Evolutionary conservation across 148 eudicot species (phyloP), one percentile per base, ranked within the genome.

Genomic region (Chenopodium berlandieri): DNA sequence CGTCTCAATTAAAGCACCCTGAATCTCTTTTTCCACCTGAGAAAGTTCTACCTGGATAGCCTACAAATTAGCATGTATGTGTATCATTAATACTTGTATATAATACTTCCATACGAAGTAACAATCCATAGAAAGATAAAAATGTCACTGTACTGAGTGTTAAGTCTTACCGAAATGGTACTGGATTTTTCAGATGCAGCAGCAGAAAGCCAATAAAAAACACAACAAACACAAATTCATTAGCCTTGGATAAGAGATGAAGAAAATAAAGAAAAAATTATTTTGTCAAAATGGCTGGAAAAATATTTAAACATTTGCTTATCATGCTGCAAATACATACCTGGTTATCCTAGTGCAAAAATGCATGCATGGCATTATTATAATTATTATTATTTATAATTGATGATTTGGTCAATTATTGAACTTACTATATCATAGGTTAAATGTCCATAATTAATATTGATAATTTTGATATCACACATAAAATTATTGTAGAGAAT

Each of bases 131-230:
- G 54, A 50, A 50, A 10, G 54, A 50, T 50, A 50, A 56, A 56
- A 14, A 19, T 56, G 62, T 2, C 54, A 50, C 54, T 50, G 54
- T 50, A 40, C 7, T 5, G 44, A 4, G 44, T 5, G 44, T 40
- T 40, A 50, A 22, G 52, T 75, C 86, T 84, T 73, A 84, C 86
- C 54, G 8, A 32, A 37, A 72, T 56, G 23, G 48, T 66, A 69
- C 86, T 80, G 64, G 11, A 37, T 25, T 16, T 31, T 62, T 67
- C 17, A n/a, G 64, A 77, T 54, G 74, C 73, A 4, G 25, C 25
- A 69, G 40, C 74, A 27, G 73, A 68, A 74, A 47, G 23, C n/a
- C 22, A 46, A 17, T 63, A 2, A 58, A 75, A 67, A 69, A 32
- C 80, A 46, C 60, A 80, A 70, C 60, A 71, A 71, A 80, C 30